Conservation (phyloP, 1,284 basidiomycete genomes). For the Cystobasidium pallidum region DNA sequence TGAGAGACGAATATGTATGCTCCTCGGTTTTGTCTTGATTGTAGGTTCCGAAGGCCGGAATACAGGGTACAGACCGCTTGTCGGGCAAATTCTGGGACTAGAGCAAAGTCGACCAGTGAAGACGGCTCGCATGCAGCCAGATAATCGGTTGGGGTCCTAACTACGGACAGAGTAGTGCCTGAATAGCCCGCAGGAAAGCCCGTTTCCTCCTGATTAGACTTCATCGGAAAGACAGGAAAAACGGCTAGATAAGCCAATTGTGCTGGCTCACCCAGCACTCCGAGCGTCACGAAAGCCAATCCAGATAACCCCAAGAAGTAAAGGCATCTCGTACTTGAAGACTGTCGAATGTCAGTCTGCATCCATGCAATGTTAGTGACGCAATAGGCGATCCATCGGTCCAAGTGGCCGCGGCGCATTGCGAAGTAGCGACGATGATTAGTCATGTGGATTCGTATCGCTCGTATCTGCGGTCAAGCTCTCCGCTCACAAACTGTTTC, state of each 20-base stretch:
- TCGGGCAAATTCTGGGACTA: background rate
- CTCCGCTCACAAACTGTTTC: background rate
- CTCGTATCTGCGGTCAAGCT: too few relatives aligned
- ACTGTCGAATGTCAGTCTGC: background rate
- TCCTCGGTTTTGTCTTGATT: background rate
- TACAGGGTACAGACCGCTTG: conserved; percentile 24
- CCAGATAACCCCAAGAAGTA: conserved; percentile 34
- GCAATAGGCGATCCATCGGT: background rate
- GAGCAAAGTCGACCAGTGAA: conserved; percentile 5
- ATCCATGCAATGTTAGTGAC: background rate
- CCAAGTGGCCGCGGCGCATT: background rate
- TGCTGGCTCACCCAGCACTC: conserved; percentile 19
- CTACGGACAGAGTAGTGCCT: conserved; percentile 23
- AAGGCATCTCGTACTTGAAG: background rate
- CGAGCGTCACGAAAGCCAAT: conserved; percentile 23
- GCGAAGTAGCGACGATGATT: background rate
- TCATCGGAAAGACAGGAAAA: too few relatives aligned
- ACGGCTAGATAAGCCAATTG: background rate
- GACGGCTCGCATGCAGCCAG: conserved; percentile 7
- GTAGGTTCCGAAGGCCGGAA: conserved; percentile 9
- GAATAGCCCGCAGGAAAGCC: background rate
- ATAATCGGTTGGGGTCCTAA: conserved; percentile 10
- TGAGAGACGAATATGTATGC: conserved; percentile 25
- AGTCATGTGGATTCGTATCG: background rate
- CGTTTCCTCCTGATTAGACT: too few relatives aligned